Evolutionary conservation across 768 basidiomycete species (phyloP), one percentile per base, ranked within the genome.

Genomic region (Neoboletus subvelutipes): DNA sequence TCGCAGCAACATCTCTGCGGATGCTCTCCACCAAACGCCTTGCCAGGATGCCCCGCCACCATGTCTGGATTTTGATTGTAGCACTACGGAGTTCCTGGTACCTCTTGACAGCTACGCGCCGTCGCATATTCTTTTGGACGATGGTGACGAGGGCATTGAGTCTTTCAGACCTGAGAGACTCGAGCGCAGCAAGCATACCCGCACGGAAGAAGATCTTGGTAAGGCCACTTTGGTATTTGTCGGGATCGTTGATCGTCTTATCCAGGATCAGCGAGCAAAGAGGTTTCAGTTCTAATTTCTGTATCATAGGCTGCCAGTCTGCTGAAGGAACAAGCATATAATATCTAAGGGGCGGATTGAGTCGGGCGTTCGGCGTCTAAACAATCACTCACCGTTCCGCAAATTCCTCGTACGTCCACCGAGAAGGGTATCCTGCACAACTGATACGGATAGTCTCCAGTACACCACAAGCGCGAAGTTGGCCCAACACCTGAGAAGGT

Each of bases 201-300:
- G 97, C 95, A 58, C 97, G 86, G 83, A 99, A 98, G 78, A 99
- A 99, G 64, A 99, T 98, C 76, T 99, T 99, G 28, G 92, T 98
- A 29, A 94, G 81, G 64, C 97, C 97, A 67, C 87, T 87, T 75
- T 99, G 97, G 74, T 94, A 97, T 79, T 96, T 98, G 79, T 98
- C 95, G 8, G 87, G 82, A 61, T 98, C 97, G 37, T 88, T 87
- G 69, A 98, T 91, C 0, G 93, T 94, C 67, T 80, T 85, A 56
- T 88, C 83, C 29, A 98, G 80, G 65, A 99, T 95, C 36, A 84
- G 78, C 6, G 86, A 82, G 71, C 95, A 98, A 17, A 99, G 84
- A 17, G 78, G 78, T 61, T 82, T 84, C 53, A 96, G 82, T 64
- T 95, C 89, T 70, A 93, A 76, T 33, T 84, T 80, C 66, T 90